Base-by-base conservation (phyloP, 164 flowering plant species). In the Umbellularia californica region DNA sequence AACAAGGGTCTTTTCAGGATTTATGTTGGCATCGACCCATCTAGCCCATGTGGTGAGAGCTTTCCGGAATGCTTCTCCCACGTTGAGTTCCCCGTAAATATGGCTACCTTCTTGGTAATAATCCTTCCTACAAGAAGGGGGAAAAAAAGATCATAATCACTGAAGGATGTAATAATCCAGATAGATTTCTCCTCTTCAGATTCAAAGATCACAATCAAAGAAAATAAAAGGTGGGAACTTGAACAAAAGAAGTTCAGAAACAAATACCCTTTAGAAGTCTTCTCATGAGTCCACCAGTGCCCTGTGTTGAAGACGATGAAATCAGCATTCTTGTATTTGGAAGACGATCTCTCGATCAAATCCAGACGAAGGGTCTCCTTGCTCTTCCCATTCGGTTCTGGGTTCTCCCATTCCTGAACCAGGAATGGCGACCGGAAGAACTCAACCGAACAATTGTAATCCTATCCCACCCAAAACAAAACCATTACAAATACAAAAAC, bases 281-380 rank as follows among this genome's bases (percentile, higher is more conserved):
- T 96, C 19, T 92, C 97, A 83, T 96, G 99, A 85, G 98, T 94
- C 99, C 99, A 96, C 99, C 99, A 96, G 66, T 94, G 99, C 2
- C 99, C 99, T 2, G 98, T 96, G 81, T 96, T 96, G 84, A 94
- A 96, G 72, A 96, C 80, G 22, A 96, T 68, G 60, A 92, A 73
- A 79, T 96, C 98, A 0, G 97, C 99, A 64, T 65, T 80, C 75
- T 90, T 94, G 75, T 90, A 96, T 24, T 84, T 79, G 65, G 84
- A 83, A 7, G 95, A 84, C 0, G 89, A 83, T 24, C 60, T 75
- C 75, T 85, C 92, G 52, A 96, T 82, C 70, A 87, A 58, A 81
- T 96, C 99, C 1, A 96, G 92, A 64, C 98, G 83, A 35, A 96
- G 93, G 0, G 97, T 94, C 78, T 95, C 98, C 82, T 91, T 89